phyloP scores from a whole-genome alignment of 768 basidiomycete species.

The Aureoboletus auriporus region DNA sequence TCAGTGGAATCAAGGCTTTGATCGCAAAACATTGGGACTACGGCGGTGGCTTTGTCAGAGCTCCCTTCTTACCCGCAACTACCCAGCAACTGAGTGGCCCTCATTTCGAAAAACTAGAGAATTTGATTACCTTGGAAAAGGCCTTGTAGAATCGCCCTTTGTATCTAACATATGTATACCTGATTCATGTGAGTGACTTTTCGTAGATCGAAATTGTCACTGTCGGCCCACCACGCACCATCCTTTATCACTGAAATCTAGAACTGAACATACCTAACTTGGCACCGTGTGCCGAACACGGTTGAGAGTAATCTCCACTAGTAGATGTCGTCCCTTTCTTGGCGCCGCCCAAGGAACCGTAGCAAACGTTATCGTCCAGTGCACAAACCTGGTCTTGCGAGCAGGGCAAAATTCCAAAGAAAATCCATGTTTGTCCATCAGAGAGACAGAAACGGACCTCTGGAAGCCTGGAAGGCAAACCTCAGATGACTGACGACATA shows the following conservation, averaged over 20 bases:
- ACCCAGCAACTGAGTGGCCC: conserved; percentile 34
- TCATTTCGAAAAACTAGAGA: conserved; percentile 39
- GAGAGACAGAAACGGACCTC: neutral
- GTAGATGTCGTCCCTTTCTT: no score
- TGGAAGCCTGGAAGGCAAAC: neutral
- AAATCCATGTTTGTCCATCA: neutral
- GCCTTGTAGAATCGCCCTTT: conserved; percentile 13
- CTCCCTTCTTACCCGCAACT: conserved; percentile 44
- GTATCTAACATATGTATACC: neutral
- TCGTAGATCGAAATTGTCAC: no score
- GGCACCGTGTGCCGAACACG: no score
- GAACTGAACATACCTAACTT: no score
- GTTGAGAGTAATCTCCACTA: no score
- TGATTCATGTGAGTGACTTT: no score
- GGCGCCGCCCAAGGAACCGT: no score
- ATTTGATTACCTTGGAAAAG: conserved; percentile 47
- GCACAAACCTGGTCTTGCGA: no score
- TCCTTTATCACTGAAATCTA: no score
- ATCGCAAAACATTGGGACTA: conserved; percentile 64
- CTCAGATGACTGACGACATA: neutral
- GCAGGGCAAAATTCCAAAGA: neutral
- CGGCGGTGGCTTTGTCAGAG: conserved; percentile 46
- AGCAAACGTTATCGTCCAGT: no score
- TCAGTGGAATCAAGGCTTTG: conserved; percentile 63
- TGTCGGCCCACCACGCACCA: no score